phyloP scores from a whole-genome alignment of 768 basidiomycete genomes.

The Hygrophoropsis aurantiaca region DNA sequence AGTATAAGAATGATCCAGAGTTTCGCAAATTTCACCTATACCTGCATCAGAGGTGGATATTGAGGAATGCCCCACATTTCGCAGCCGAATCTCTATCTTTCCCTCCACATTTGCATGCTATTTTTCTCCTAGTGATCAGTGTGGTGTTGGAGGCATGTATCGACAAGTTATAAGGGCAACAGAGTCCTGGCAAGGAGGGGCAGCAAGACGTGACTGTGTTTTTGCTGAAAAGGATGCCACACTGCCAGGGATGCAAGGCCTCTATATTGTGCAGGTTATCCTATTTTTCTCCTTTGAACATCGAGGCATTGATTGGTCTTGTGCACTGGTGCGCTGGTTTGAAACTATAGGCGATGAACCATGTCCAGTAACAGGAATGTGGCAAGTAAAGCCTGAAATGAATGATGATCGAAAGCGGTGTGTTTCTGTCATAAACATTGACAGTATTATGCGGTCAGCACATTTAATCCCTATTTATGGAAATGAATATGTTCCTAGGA shows the following conservation, averaged over 20 bases:
- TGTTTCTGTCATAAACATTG: conserved; percentile 22
- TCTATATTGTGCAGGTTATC: conserved; percentile 22
- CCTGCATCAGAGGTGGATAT: too few species aligned
- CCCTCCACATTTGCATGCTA: conserved; percentile 30
- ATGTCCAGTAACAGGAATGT: conserved; percentile 25
- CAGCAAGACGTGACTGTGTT: conserved; percentile 27
- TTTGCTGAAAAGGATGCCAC: conserved; percentile 18
- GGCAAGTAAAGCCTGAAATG: conserved; percentile 28
- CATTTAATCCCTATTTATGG: conserved; percentile 19
- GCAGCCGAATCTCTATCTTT: too few species aligned
- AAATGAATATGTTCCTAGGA: conserved; percentile 8
- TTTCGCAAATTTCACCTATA: too few species aligned
- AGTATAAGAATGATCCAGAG: too few species aligned
- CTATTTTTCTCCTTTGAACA: conserved; percentile 24
- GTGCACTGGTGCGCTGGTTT: too few species aligned
- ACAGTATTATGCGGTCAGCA: conserved; percentile 18
- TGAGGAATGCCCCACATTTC: too few species aligned
- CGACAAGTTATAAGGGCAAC: conserved; percentile 28
- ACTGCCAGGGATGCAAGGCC: conserved; percentile 19
- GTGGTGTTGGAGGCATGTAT: conserved; percentile 29
- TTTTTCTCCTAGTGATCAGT: conserved; percentile 36
- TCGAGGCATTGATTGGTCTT: neutral
- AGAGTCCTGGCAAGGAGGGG: conserved; percentile 24
- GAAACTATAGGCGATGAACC: conserved; percentile 17
- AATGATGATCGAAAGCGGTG: conserved; percentile 6